Base-by-base conservation (phyloP, 75 land plant genomes). In the Pinus albicaulis region DNA sequence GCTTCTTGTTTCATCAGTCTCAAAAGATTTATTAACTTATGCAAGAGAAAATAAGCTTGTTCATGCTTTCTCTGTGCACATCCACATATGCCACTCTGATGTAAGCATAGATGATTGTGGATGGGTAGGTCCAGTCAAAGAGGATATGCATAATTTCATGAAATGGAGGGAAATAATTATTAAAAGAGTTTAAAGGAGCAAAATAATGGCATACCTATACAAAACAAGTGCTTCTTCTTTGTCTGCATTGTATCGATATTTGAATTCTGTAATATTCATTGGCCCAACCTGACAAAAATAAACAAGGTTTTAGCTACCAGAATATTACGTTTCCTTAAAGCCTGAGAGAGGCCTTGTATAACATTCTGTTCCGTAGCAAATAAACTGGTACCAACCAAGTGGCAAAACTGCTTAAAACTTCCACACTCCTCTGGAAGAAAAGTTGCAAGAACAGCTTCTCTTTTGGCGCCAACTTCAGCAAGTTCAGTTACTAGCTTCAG, bases 401-500 rank as follows among this genome's bases (percentile, higher is more conserved):
- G 85, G 75, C 82, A 73, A 71, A 91, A 86, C 55, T 72, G 26
- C 74, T 84, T 86, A 23, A 93, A 84, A 55, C 87, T 86, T 25
- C 95, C 95, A 58, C 62, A 82, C 61, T 77, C 75, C 80, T 93
- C 95, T 20, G 88, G 85, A 76, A 93, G 68, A 56, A 79, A 80
- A 63, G 90, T 89, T 56, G 91, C 91, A 66, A 93, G 85, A 58
- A 93, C 88, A 75, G 95, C 95, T 73, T 93, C 95, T 26, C 79
- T 82, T 53, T 86, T 71, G 15, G 91, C 73, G 77, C 95, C 95
- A 76, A 92, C 87, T 81, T 92, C 82, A 66, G 95, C 95, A 79
- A 88, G 95, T 71, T 92, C 90, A 64, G 91, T 88, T 0, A 92
- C 93, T 34, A 88, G 25, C 56, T 89, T 79, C 73, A 92, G 76